These are phyloP conservation scores for Lentinula edodes DNA, from an alignment of 768 basidiomycete genomes.

Conservation along the genomic window DNA sequence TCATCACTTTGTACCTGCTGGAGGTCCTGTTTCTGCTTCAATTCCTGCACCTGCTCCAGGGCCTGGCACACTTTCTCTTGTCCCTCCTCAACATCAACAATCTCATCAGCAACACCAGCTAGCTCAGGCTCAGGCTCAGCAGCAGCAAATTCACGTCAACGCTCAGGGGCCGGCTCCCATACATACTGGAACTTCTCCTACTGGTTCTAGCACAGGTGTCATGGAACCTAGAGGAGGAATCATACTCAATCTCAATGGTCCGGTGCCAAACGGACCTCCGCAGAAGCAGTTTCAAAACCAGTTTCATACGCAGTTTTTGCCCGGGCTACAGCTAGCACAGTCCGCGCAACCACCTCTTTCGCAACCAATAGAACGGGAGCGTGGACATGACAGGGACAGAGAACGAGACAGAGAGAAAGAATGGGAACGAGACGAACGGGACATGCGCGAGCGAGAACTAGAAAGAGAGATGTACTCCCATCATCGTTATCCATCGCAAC, in stretches of 20 bases:
- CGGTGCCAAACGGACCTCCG: slow-evolving; percentile 8
- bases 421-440: background rate
- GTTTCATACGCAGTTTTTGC: slow-evolving; percentile 26
- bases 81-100: slow-evolving; percentile 7
- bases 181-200: background rate
- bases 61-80: slow-evolving; percentile 3
- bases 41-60: background rate
- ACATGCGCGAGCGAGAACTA: background rate
- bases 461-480: background rate
- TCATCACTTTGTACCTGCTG: background rate
- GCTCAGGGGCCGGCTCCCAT: background rate
- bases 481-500: background rate
- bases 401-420: slow-evolving; percentile 14
- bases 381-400: slow-evolving; percentile 11
- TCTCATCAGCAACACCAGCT: slow-evolving; percentile 7
- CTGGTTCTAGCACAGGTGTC: background rate
- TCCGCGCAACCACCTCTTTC: background rate
- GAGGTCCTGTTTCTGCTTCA: background rate
- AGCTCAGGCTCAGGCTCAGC: slow-evolving; percentile 6
- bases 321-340: slow-evolving; percentile 11
- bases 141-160: slow-evolving; percentile 5
- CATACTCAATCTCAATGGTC: background rate
- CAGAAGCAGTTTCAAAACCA: slow-evolving; percentile 24
- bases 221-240: background rate
- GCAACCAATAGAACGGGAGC: slow-evolving; percentile 7